Evolutionary conservation across 164 flowering plant genomes (phyloP), one percentile per base, ranked within the genome.

Genomic region (Magnolia changhungtana): DNA sequence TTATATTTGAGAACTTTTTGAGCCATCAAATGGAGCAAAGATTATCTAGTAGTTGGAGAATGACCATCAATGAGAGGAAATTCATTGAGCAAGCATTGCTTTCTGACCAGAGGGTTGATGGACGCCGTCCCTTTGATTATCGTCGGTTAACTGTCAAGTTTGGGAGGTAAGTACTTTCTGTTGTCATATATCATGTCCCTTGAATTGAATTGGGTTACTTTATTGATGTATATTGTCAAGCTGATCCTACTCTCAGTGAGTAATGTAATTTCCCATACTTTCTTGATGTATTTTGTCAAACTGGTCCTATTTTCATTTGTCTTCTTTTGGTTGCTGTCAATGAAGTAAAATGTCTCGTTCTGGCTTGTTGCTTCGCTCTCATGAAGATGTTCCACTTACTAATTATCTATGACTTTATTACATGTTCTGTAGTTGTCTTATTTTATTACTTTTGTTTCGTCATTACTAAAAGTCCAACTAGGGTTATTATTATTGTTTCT

Each of bases 41-140:
- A 55, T 77, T 90, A 65, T 93, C 94, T 16, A 94, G 83, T 78
- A 77, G 87, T 6, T 91, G 88, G 88, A 82, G 87, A 59, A 84
- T 92, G 90, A 88, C 93, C 0, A 83, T 89, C 73, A 96, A 94
- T 73, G 97, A 96, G 86, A 96, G 86, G 89, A 90, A 88, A 63
- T 96, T 94, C 82, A 91, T 96, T 1, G 91, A 91, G 82, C 84
- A 87, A 45, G 96, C 99, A 19, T 77, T 96, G 78, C 85, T 72
- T 27, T 86, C 92, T 0, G 97, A 90, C 76, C 85, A 90, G 24
- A 83, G 99, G 78, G 80, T 90, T 59, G 99, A 96, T 80, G 98
- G 97, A 14, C 91, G 99, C 14, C 81, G 87, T 8, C 91, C 89
- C 3, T 94, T 87, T 78, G 98, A 94, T 61, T 94, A 85, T 76